Evolutionary conservation across 768 basidiomycete genomes (phyloP).

Genomic region (Mycena pura): DNA sequence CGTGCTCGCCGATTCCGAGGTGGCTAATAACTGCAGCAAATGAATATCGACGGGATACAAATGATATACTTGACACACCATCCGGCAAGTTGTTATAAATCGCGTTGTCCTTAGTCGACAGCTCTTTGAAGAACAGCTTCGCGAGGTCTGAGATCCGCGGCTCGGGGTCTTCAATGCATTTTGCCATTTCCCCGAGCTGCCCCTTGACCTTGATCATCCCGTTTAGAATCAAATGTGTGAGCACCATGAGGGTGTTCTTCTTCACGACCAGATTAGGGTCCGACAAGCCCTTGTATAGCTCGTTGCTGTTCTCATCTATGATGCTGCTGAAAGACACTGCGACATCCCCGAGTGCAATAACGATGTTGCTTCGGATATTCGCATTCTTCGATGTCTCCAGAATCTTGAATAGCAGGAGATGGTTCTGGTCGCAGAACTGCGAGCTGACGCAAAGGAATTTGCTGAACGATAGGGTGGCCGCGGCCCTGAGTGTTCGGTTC

Average conservation of each 20-base stretch:
- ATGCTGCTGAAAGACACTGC: conserved; percentile 98
- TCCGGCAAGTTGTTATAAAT: conserved; percentile 99
- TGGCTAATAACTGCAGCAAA: conserved; percentile 84
- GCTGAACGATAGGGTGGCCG: conserved; percentile 88
- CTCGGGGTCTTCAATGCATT: conserved; percentile 94
- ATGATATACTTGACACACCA: conserved; percentile 52
- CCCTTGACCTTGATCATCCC: conserved; percentile 99
- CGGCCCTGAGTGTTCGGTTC: conserved; percentile 87
- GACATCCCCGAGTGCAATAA: conserved; percentile 96
- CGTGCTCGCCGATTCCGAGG: conserved; percentile 87
- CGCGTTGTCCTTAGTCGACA: conserved; percentile 97
- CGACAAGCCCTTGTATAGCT: conserved; percentile 91
- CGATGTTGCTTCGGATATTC: conserved; percentile 93
- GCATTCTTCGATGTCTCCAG: conserved; percentile 91
- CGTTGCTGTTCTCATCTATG: conserved; percentile 96
- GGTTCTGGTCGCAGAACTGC: conserved; percentile 90
- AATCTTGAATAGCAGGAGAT: conserved; percentile 90
- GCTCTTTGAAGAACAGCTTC: conserved; percentile 96
- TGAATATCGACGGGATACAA: background rate
- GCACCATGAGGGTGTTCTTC: conserved; percentile 99
- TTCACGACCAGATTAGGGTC: conserved; percentile 90
- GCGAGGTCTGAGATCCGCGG: conserved; percentile 89
- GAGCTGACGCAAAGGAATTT: conserved; percentile 97
- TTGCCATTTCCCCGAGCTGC: conserved; percentile 99
- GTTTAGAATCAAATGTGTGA: conserved; percentile 95